Conservation (phyloP, 495 filamentous ascomycete genomes). For the Chaetomium fimeti region DNA sequence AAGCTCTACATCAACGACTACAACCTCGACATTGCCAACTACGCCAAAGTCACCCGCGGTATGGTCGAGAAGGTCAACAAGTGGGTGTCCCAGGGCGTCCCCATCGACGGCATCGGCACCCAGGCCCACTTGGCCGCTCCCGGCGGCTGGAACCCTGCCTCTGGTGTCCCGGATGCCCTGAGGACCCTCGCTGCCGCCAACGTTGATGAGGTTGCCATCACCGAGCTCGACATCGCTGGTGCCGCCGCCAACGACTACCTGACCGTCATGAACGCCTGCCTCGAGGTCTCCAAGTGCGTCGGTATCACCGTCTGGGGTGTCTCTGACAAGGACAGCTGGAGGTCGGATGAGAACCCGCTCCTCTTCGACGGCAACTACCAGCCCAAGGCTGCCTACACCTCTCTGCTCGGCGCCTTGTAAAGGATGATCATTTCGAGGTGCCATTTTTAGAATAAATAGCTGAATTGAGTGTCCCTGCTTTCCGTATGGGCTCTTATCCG, state of each 20-base stretch:
- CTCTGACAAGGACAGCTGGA: slow-evolving; percentile 64
- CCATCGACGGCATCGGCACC: slow-evolving; percentile 72
- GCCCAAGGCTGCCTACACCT: slow-evolving; percentile 63
- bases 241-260: slow-evolving; percentile 60
- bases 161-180: slow-evolving; percentile 51
- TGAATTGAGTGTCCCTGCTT: too few relatives aligned
- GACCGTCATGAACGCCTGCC: slow-evolving; percentile 61
- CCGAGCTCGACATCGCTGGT: slow-evolving; percentile 64
- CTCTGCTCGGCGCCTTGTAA: slow-evolving; percentile 49
- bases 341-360: slow-evolving; percentile 55
- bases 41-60: slow-evolving; percentile 55
- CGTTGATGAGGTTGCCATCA: slow-evolving; percentile 57
- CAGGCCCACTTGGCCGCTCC: slow-evolving; percentile 56
- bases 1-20: slow-evolving; percentile 70
- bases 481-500: too few relatives aligned
- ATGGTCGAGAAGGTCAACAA: slow-evolving; percentile 64
- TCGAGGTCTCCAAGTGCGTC: slow-evolving; percentile 61
- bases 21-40: slow-evolving; percentile 51
- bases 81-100: slow-evolving; percentile 62
- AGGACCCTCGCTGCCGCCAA: slow-evolving; percentile 54
- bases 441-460: neutral
- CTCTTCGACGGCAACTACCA: slow-evolving; percentile 62
- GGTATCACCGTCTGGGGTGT: slow-evolving; percentile 78
- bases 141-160: slow-evolving; percentile 39
- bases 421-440: neutral